Evolutionary conservation across 805 yeast species (phyloP).

Genomic region (Starmerella bombicola): DNA sequence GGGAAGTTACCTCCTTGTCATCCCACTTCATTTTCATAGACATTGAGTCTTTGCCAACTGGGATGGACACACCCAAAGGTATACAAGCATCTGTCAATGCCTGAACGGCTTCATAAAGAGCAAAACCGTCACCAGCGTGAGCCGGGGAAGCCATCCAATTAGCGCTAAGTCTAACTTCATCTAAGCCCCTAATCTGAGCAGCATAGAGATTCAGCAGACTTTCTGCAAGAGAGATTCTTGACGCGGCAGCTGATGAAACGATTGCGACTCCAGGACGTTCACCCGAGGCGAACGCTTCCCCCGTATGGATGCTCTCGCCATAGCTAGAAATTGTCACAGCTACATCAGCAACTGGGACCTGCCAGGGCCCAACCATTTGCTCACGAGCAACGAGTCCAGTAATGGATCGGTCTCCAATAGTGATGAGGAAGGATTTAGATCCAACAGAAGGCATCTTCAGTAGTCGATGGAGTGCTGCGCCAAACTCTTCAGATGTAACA

Average conservation of each 20-base stretch:
- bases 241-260: constrained; percentile 79
- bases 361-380: constrained; percentile 99
- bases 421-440: constrained; percentile 82
- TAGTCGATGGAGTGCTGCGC: constrained; percentile 68
- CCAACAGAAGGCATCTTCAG: constrained; percentile 87
- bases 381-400: constrained; percentile 95
- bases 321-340: constrained; percentile 89
- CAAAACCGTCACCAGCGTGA: constrained; percentile 89
- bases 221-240: constrained; percentile 93
- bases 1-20: constrained; percentile 80
- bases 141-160: constrained; percentile 99
- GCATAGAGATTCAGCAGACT: constrained; percentile 78
- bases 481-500: constrained; percentile 27
- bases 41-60: constrained; percentile 98
- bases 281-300: constrained; percentile 97
- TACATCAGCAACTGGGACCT: constrained; percentile 95
- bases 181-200: constrained; percentile 68
- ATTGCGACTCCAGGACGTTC: constrained; percentile 87
- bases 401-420: constrained; percentile 97
- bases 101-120: constrained; percentile 90
- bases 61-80: constrained; percentile 77
- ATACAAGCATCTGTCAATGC: constrained; percentile 96
- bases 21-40: constrained; percentile 98
- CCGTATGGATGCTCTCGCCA: constrained; percentile 67
- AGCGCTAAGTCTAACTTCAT: constrained; percentile 76